phyloP scores from a whole-genome alignment of 1,139 yeast species.

The Scheffersomyces parashehatae region DNA sequence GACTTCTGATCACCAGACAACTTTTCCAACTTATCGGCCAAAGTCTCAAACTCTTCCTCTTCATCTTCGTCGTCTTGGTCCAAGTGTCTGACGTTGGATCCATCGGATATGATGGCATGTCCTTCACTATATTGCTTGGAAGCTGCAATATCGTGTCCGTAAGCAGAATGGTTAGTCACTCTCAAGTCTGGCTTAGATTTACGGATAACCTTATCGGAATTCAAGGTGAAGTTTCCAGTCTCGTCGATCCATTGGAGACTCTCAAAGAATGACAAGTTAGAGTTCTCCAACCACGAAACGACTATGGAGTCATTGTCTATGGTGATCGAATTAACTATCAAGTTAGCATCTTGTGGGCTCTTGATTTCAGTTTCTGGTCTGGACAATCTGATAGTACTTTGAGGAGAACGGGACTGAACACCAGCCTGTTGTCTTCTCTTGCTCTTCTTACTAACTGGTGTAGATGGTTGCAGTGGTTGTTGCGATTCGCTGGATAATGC shows the following conservation, averaged over 20 bases:
- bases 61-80: constrained; percentile 44
- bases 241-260: constrained; percentile 54
- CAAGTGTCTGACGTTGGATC: constrained; percentile 61
- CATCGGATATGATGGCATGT: constrained; percentile 63
- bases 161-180: constrained; percentile 37
- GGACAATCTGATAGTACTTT: constrained; percentile 40
- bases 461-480: constrained; percentile 13
- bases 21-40: constrained; percentile 62
- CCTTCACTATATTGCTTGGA: constrained; percentile 69
- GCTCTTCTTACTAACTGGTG: constrained; percentile 31
- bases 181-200: constrained; percentile 42
- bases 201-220: constrained; percentile 27
- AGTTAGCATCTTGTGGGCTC: constrained; percentile 33
- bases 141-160: constrained; percentile 74
- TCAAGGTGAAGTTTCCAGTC: constrained; percentile 23
- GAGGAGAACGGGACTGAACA: constrained; percentile 51
- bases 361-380: constrained; percentile 45
- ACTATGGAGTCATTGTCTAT: constrained; percentile 42
- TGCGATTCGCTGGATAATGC: constrained; percentile 39
- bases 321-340: constrained; percentile 42
- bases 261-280: constrained; percentile 65
- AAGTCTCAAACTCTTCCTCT: constrained; percentile 46
- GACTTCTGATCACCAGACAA: constrained; percentile 31
- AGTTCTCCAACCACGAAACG: constrained; percentile 73
- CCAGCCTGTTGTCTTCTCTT: constrained; percentile 32